These are phyloP conservation scores for Zopfia rhizophila DNA, from an alignment of 2,329 filamentous ascomycete genomes.

Conservation along the genomic window DNA sequence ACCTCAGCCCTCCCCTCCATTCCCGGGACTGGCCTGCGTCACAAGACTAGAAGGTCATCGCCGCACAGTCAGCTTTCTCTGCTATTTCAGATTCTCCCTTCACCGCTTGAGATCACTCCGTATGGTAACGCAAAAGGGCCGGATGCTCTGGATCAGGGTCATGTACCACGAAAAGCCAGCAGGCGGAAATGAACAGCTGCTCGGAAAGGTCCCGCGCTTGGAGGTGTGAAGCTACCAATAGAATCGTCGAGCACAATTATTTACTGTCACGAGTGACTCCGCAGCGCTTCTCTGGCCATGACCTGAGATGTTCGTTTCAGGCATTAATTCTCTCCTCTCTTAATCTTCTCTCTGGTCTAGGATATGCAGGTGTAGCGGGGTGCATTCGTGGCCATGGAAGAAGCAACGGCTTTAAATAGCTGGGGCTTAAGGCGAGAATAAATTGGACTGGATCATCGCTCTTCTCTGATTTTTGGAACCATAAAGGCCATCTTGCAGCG, in stretches of 20 bases:
- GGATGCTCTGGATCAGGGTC: neutral
- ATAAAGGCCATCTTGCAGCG: too few species aligned
- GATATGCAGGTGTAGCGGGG: slow-evolving; percentile 22
- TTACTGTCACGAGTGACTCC: too few species aligned
- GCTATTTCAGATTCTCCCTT: too few species aligned
- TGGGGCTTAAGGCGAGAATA: slow-evolving; percentile 42
- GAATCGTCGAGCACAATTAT: too few species aligned
- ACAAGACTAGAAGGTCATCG: slow-evolving; percentile 12
- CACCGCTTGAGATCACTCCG: neutral
- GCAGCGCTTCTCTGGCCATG: too few species aligned
- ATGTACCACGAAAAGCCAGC: too few species aligned
- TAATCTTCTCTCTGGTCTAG: neutral
- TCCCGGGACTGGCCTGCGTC: slow-evolving; percentile 16
- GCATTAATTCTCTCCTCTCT: neutral
- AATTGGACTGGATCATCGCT: slow-evolving; percentile 32
- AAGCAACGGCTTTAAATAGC: slow-evolving; percentile 21
- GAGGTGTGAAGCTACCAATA: too few species aligned
- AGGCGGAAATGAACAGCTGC: slow-evolving; percentile 5
- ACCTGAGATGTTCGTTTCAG: too few species aligned
- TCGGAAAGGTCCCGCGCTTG: too few species aligned
- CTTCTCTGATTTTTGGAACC: too few species aligned
- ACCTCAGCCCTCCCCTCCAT: too few species aligned
- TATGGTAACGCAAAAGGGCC: neutral
- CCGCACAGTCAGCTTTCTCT: slow-evolving; percentile 7
- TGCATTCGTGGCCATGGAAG: slow-evolving; percentile 32